Evolutionary conservation across 108 stramenopile genomes (phyloP), one percentile per base, ranked within the genome.

Genomic region (Nitzschia sp.): DNA sequence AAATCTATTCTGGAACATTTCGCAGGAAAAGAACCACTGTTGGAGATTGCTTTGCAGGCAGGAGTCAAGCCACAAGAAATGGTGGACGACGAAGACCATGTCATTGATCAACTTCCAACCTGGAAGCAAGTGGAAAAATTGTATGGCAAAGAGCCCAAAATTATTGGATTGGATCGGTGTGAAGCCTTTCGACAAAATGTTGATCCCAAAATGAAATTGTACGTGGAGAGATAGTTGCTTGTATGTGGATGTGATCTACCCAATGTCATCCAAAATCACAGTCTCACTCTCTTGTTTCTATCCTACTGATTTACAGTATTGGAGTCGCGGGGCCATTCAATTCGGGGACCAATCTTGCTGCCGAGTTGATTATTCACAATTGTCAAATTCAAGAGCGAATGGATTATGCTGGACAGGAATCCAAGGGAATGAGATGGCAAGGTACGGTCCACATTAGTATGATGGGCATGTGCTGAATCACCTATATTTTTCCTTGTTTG

Each of bases 131-230:
- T 81, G 12, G 66, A 60, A 52, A 72, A 83, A 51, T 72, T 89
- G 44, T 89, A 89, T 71, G 91, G 88, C 7, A 53, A 71, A 9
- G 69, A 69, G 12, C 80, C 91, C 0, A 67, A 78, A 10, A 71
- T 93, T 41, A 53, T 78, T 34, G 91, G 91, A 51, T 63, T 93
- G 54, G 88, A 90, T 10, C 57, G 65, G 24, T 92, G 91, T 70
- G 60, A 80, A 70, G 71, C 51, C 38, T 92, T 82, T 79, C 79
- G 81, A 34, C 53, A 68, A 6, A 53, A 59, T 34, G 80, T 56
- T 7, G 53, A 54, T 10, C 39, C 57, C 8, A 42, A 24, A 46
- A 58, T 51, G 40, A 19, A 46, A 57, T 63, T 58, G 46, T 48
- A 48, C 3, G 46, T 48, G 3, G 2, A 37, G 12, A 42, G 9